Conservation (phyloP, 164 flowering plant genomes). For the Dillenia turbinata region DNA sequence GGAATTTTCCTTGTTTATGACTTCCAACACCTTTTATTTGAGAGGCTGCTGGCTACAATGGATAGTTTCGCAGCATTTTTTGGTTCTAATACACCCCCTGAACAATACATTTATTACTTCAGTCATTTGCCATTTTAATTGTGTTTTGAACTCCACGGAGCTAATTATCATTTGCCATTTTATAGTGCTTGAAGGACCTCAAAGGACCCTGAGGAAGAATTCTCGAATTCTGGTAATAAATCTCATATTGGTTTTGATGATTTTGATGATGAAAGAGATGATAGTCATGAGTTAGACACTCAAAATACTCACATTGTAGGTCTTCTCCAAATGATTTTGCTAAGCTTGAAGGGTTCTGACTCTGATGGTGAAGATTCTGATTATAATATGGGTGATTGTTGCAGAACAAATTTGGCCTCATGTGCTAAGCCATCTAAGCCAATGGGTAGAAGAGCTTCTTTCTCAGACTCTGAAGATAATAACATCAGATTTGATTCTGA, state of each 20-base stretch:
- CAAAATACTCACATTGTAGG: slow-evolving; percentile 19
- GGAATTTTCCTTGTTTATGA: too few species aligned
- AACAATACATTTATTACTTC: too few species aligned
- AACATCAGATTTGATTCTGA: slow-evolving; percentile 49
- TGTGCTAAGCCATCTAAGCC: slow-evolving; percentile 22
- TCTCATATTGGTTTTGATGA: slow-evolving; percentile 74
- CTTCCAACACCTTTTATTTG: too few species aligned
- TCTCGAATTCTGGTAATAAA: slow-evolving; percentile 25
- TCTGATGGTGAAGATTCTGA: slow-evolving; percentile 36
- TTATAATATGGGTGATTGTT: slow-evolving; percentile 5
- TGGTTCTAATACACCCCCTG: too few species aligned
- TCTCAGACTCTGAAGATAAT: slow-evolving; percentile 36
- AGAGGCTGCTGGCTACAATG: too few species aligned
- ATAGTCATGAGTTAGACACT: slow-evolving; percentile 74
- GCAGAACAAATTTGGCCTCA: slow-evolving; percentile 11
- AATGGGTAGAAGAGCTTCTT: slow-evolving; percentile 17
- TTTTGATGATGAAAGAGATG: slow-evolving; percentile 84
- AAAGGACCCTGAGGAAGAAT: slow-evolving; percentile 23
- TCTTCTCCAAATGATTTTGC: slow-evolving; percentile 36
- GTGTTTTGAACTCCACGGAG: too few species aligned
- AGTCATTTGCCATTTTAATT: too few species aligned
- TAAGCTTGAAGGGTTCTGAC: slow-evolving; percentile 42
- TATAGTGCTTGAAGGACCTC: slow-evolving; percentile 16
- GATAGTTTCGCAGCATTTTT: too few species aligned
- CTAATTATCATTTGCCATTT: background rate